Evolutionary conservation across 164 flowering plant species (phyloP).

Genomic region (Cinnamomum chago): DNA sequence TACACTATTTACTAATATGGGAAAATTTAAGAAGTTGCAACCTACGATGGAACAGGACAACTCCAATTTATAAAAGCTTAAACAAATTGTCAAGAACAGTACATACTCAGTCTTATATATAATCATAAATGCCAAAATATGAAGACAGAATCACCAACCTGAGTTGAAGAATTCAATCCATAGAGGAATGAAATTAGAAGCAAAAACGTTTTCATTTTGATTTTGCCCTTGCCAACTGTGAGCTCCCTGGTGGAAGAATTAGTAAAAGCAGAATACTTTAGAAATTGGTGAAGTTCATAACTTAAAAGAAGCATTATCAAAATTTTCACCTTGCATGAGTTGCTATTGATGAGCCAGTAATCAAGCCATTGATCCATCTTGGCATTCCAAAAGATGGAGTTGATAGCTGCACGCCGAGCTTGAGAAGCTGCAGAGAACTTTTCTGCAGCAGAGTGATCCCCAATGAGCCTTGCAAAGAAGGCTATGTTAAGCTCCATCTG

Average conservation of each 20-base stretch:
- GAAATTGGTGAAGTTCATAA: background rate
- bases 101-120: background rate
- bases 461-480: constrained; percentile 49
- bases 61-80: too few relatives aligned
- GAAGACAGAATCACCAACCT: constrained; percentile 34
- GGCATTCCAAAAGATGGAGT: constrained; percentile 68
- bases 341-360: constrained; percentile 53
- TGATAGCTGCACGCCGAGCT: constrained; percentile 49
- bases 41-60: too few relatives aligned
- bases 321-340: constrained; percentile 31
- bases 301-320: background rate
- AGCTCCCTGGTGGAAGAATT: constrained; percentile 36
- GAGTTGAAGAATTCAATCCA: constrained; percentile 68
- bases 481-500: constrained; percentile 95
- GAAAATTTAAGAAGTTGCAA: too few relatives aligned
- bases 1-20: too few relatives aligned
- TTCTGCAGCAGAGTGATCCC: constrained; percentile 29
- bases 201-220: constrained; percentile 61
- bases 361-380: constrained; percentile 89
- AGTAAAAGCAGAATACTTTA: background rate
- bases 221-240: constrained; percentile 46
- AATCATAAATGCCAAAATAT: background rate
- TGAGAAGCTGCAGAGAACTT: constrained; percentile 49
- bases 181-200: constrained; percentile 82
- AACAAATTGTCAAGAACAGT: too few relatives aligned